phyloP scores from a whole-genome alignment of 768 basidiomycete genomes.

The Fistulinella prunicolor region DNA sequence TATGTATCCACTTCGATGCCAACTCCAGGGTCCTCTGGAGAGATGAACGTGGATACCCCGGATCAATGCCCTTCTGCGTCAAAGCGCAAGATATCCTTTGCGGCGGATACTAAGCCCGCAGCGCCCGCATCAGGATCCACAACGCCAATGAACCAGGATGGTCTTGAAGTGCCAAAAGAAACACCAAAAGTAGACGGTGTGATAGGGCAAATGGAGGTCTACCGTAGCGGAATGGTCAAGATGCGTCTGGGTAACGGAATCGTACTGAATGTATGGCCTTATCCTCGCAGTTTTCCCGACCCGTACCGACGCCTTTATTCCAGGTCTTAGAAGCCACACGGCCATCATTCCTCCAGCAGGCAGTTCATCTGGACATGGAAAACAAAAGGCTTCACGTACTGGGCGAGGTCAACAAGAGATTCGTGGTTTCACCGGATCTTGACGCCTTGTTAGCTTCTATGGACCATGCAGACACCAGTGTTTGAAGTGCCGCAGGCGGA shows the following conservation, averaged over 20 bases:
- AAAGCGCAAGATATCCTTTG: conserved; percentile 58
- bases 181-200: conserved; percentile 60
- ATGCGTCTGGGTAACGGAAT: conserved; percentile 82
- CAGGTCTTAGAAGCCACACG: conserved; percentile 82
- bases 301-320: conserved; percentile 1
- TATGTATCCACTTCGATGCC: conserved; percentile 47
- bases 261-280: conserved; percentile 65
- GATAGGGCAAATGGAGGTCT: conserved; percentile 82
- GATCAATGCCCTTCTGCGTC: conserved; percentile 24
- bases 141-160: conserved; percentile 17
- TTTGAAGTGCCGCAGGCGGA: too few relatives aligned
- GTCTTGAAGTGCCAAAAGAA: conserved; percentile 27
- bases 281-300: background rate
- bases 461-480: conserved; percentile 47
- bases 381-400: conserved; percentile 64
- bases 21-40: conserved; percentile 26
- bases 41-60: conserved; percentile 34
- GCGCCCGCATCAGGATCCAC: conserved; percentile 28
- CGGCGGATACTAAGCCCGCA: conserved; percentile 55
- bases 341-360: conserved; percentile 86
- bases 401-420: conserved; percentile 85
- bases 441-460: conserved; percentile 68
- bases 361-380: conserved; percentile 64
- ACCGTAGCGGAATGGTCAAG: conserved; percentile 81
- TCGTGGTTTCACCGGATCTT: conserved; percentile 80